Base-by-base conservation (phyloP, 371 early-diverging fungal genomes). In the Circinella umbellata region DNA sequence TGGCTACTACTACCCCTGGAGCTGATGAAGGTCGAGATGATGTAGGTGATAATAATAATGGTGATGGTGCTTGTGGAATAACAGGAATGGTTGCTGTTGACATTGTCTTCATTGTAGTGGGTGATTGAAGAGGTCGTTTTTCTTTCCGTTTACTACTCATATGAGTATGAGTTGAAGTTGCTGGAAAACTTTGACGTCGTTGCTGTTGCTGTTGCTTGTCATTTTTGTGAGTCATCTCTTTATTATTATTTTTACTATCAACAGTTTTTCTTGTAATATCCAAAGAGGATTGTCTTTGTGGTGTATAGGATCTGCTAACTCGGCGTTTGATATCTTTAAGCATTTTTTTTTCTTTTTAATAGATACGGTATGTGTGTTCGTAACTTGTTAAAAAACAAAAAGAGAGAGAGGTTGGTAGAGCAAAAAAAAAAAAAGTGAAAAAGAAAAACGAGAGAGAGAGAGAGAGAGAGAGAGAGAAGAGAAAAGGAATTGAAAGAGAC, bases 281-380 rank as follows among this genome's bases (percentile, higher is more conserved):
- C 36, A 61, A 11, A 15, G 65, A 20, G 4, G 66, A 15, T 13
- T 37, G n/a, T 37, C 61, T 48, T n/a, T 48, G 49, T 11, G 71
- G 64, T 17, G 67, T 55, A 17, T 71, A 71, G 27, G 61, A 55
- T 61, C 63, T 61, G 18, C 67, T 72, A n/a, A 72, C 65, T 11
- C 73, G 47, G 49, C 53, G 64, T 20, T 68, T 68, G 61, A 72
- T 65, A 63, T 72, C 73, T 39, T 68, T 72, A 53, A 72, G 61
- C 73, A 72, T 72, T 15, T 53, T 38, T 48, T 20, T 51, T 51
- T 6, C 36, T 55, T 38, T 54, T 51, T 20, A 36, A 20, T 49
- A 15, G 27, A 27, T 27, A 27, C 27, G 27, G 27, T 27, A 27
- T 27, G 2, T 27, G 27, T 27, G 27, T 27, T 27, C 27, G 27